Conservation (phyloP, 1,139 yeast genomes). For the Saccharomyces pastorianus region DNA sequence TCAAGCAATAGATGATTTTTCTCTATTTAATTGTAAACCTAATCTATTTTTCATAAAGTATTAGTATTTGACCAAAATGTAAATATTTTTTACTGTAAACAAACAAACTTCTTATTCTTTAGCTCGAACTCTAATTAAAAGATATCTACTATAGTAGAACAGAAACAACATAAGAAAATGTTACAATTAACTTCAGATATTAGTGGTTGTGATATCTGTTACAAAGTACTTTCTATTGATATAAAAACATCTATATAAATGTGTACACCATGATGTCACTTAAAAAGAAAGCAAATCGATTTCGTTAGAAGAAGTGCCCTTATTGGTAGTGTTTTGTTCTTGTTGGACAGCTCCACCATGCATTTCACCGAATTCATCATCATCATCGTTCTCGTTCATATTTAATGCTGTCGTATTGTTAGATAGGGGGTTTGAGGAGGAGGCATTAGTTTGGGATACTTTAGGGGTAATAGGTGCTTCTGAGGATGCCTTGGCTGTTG, state of each 20-base stretch:
- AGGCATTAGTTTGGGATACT: neutral
- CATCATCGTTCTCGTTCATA: constrained; percentile 13
- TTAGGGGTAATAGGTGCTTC: constrained; percentile 3
- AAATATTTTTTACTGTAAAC: neutral
- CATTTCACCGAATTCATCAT: constrained; percentile 29
- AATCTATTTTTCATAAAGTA: neutral
- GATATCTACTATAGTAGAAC: too few relatives aligned
- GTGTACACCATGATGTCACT: neutral
- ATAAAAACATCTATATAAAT: neutral
- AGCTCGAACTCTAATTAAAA: too few relatives aligned
- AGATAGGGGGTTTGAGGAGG: constrained; percentile 7
- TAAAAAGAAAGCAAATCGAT: neutral
- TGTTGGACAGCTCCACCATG: neutral
- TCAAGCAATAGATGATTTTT: too few relatives aligned
- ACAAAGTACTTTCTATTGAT: neutral
- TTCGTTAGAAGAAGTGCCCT: neutral
- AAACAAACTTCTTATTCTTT: too few relatives aligned
- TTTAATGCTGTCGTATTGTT: constrained; percentile 7
- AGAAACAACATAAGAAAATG: too few relatives aligned
- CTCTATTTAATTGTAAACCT: too few relatives aligned
- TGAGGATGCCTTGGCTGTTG: constrained; percentile 49
- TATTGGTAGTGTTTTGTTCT: neutral
- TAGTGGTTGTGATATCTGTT: neutral
- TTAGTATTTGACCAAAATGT: neutral
- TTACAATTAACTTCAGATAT: neutral